Conservation (phyloP, 805 yeast genomes). For the Ascoidea asiatica region DNA sequence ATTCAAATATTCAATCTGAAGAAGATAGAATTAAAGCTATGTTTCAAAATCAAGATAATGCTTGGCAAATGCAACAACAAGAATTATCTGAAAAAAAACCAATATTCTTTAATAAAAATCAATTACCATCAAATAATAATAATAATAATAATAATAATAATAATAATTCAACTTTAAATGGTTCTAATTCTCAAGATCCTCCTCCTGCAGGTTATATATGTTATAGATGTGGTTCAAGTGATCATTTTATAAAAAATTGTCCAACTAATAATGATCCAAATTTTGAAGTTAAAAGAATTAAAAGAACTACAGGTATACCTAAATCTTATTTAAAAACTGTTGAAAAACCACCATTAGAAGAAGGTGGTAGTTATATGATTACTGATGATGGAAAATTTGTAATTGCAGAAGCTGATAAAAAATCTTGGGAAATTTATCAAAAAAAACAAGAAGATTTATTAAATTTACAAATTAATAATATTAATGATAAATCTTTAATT, state of each 20-base stretch:
- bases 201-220: slow-evolving; percentile 97
- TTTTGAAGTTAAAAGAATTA: slow-evolving; percentile 84
- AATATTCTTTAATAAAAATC: slow-evolving; percentile 39
- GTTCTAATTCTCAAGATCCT: slow-evolving; percentile 36
- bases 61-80: slow-evolving; percentile 92
- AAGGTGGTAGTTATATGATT: slow-evolving; percentile 55
- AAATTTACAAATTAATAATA: slow-evolving; percentile 5
- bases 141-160: slow-evolving; percentile 8
- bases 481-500: slow-evolving; percentile 38
- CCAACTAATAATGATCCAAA: slow-evolving; percentile 89
- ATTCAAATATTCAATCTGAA: slow-evolving; percentile 44
- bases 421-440: slow-evolving; percentile 82
- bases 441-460: slow-evolving; percentile 30
- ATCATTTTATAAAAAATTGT: slow-evolving; percentile 93
- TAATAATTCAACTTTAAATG: neutral
- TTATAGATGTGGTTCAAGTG: slow-evolving; percentile 90
- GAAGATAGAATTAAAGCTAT: slow-evolving; percentile 81
- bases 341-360: slow-evolving; percentile 63
- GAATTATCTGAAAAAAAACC: slow-evolving; percentile 79
- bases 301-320: slow-evolving; percentile 96
- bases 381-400: slow-evolving; percentile 94
- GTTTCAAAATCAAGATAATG: slow-evolving; percentile 88
- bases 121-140: no score
- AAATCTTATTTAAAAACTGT: slow-evolving; percentile 79
- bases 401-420: slow-evolving; percentile 86